Conservation (phyloP, 805 yeast species). For the Candida orba region DNA sequence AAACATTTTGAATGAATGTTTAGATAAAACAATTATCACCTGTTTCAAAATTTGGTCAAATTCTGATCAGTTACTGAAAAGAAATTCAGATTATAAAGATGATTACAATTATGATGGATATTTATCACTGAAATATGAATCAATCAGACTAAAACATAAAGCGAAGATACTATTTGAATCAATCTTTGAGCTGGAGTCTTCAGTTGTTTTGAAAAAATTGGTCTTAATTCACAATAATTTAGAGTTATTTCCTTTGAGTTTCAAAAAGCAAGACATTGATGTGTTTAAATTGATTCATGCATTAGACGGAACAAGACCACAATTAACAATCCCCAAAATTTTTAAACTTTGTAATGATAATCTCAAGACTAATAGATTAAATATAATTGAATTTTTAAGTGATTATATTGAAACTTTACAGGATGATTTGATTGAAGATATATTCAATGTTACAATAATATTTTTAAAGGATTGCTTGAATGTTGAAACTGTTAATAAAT, state of each 20-base stretch:
- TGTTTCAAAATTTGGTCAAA: constrained; percentile 65
- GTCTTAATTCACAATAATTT: constrained; percentile 29
- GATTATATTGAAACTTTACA: constrained; percentile 61
- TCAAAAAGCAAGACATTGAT: constrained; percentile 19
- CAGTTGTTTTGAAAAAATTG: constrained; percentile 64
- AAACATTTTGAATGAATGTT: constrained; percentile 32
- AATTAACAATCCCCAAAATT: constrained; percentile 61
- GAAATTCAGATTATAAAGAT: constrained; percentile 7
- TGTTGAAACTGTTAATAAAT: constrained; percentile 34
- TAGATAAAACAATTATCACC: constrained; percentile 49
- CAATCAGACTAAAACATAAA: constrained; percentile 59
- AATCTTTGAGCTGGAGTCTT: constrained; percentile 59
- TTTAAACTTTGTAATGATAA: constrained; percentile 40
- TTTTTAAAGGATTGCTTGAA: constrained; percentile 55
- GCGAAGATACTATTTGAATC: constrained; percentile 60
- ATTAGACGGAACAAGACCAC: constrained; percentile 79
- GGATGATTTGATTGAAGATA: constrained; percentile 71
- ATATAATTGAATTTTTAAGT: constrained; percentile 30
- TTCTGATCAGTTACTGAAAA: constrained; percentile 39
- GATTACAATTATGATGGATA: constrained; percentile 20
- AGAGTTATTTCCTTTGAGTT: neutral
- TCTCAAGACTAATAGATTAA: constrained; percentile 5
- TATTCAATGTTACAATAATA: constrained; percentile 51
- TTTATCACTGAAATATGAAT: constrained; percentile 38
- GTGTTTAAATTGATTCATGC: constrained; percentile 64